Evolutionary conservation across 768 basidiomycete species (phyloP), one percentile per base, ranked within the genome.

Genomic region (Kwoniella botswanensis): DNA sequence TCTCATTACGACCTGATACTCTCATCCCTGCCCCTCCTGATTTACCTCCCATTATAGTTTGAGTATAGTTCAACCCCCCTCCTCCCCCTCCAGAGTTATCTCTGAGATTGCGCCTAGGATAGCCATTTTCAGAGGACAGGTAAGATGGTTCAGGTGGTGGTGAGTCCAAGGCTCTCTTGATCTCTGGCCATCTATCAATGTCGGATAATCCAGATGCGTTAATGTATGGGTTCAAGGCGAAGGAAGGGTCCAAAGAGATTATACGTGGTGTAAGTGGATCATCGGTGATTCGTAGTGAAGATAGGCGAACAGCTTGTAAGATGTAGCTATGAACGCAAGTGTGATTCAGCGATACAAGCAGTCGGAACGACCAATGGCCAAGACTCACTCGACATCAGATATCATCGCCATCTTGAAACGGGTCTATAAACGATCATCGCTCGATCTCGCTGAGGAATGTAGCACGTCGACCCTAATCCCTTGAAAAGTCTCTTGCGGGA

Each of bases 221-320:
- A 76, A 95, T 89, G 82, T 94, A 94, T 0, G 93, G 90, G 79
- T 95, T 96, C 13, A 90, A 86, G 18, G 88, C 85, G 85, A 93
- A 92, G 0, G 73, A 63, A 0, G 91, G 90, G 79, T 90, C 90
- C 61, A 95, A 86, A 6, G 92, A 88, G 76, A 97, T 90, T 78
- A 96, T 86, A 41, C 93, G 88, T 0, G 90, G 85, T 15, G 92
- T 92, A 78, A 94, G 93, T 0, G 91, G 90, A 78, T 97, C 94
- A 68, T 93, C 91, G 52, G 93, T 89, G 75, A 91, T 89, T 71
- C 93, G 91, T n/a, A 98, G 86, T 80, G 94, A 94, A 13, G 91
- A 89, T 29, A 98, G 86, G 5, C 94, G 90, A 5, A 97, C 86
- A 73, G 88, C 89, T 81, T 97, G 95, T 9, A 95, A 91, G 46